These are phyloP conservation scores for Trichosanthes cucumerina DNA, from an alignment of 306 rosid genomes.

Conservation along the genomic window DNA sequence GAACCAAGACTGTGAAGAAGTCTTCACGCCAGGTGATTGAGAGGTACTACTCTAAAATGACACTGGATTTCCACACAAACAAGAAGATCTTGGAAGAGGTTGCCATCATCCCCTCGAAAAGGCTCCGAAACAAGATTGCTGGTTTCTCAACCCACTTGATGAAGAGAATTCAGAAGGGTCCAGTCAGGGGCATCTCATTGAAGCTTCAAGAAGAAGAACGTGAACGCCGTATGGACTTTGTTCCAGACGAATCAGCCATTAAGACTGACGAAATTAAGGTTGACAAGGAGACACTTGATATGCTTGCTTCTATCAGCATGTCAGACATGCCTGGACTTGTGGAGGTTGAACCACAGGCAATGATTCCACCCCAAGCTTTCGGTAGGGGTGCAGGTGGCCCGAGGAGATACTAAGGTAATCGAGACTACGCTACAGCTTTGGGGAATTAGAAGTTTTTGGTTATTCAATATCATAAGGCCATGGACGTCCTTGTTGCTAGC, in stretches of 20 bases:
- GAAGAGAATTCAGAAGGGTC: slow-evolving; percentile 34
- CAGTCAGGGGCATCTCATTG: slow-evolving; percentile 27
- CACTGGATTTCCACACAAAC: slow-evolving; percentile 26
- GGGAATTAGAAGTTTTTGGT: not conserved
- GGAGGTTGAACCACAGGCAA: slow-evolving; percentile 20
- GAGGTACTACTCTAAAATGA: slow-evolving; percentile 26
- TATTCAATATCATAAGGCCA: not conserved
- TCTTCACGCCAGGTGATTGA: slow-evolving; percentile 28
- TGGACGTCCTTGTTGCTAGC: not conserved
- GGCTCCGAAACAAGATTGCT: slow-evolving; percentile 31
- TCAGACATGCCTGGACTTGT: slow-evolving; percentile 24
- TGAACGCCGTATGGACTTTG: slow-evolving; percentile 29
- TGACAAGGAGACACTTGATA: slow-evolving; percentile 25
- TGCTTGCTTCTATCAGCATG: slow-evolving; percentile 26
- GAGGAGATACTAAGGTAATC: slow-evolving; percentile 20
- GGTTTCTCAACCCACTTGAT: slow-evolving; percentile 32
- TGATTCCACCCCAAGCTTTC: slow-evolving; percentile 14
- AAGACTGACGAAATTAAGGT: slow-evolving; percentile 19
- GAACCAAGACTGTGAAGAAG: slow-evolving; percentile 32
- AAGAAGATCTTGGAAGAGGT: slow-evolving; percentile 31
- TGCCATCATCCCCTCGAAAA: slow-evolving; percentile 21
- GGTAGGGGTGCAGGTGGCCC: slow-evolving; percentile 24
- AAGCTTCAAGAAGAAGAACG: slow-evolving; percentile 30
- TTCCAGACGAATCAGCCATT: slow-evolving; percentile 27
- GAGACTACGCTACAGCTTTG: not conserved